Evolutionary conservation across 192 early-diverging fungal species (phyloP).

Genomic region (Linnemannia exigua): DNA sequence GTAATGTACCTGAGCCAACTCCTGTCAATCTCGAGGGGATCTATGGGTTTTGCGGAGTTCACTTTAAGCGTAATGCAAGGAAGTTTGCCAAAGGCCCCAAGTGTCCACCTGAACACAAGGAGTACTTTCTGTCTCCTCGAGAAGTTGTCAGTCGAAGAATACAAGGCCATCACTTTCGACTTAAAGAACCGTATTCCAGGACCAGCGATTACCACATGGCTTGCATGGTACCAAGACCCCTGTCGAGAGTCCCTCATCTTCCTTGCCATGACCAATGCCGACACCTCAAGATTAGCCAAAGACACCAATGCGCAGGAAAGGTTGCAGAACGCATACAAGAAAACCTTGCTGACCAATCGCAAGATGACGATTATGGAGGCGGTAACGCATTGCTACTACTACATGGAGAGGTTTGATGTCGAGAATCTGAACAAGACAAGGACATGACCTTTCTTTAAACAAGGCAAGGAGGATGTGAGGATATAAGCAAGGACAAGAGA

Average conservation of each 20-base stretch:
- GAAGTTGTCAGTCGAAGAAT: not conserved
- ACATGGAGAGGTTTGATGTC: too few species aligned
- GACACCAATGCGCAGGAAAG: constrained; percentile 3
- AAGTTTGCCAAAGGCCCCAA: not conserved
- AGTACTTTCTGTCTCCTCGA: not conserved
- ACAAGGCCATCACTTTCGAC: not conserved
- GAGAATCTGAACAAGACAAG: too few species aligned
- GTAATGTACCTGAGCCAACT: not conserved
- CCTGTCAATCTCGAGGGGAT: not conserved
- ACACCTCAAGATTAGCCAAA: not conserved
- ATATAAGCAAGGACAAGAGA: too few species aligned
- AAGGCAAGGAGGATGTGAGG: too few species aligned
- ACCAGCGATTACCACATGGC: not conserved
- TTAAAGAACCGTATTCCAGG: not conserved
- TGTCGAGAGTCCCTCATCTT: not conserved
- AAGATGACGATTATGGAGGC: too few species aligned
- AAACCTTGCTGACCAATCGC: not conserved
- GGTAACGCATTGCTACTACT: too few species aligned
- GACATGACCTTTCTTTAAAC: too few species aligned
- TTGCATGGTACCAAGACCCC: not conserved
- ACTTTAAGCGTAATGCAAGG: not conserved
- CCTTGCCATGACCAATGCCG: not conserved
- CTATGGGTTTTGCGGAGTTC: not conserved
- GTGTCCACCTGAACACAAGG: not conserved
- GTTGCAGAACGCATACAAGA: not conserved